Evolutionary conservation across 306 rosid species (phyloP), one percentile per base, ranked within the genome.

Genomic region (Vicia sativa): DNA sequence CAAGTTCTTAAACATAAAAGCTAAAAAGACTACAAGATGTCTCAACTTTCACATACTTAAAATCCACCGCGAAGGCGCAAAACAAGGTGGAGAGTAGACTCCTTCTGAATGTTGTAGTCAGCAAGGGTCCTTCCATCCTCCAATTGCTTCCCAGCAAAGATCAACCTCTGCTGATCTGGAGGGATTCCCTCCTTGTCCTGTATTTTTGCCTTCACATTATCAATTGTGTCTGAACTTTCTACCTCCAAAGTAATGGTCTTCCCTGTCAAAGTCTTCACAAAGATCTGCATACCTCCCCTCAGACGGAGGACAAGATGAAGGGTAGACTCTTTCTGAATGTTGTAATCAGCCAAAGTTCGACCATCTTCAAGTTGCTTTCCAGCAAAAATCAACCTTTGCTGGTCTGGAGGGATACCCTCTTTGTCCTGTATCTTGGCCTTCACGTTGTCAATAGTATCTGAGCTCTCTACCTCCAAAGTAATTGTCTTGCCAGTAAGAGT

Each of bases 351-450:
- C 6, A 72, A 0, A 3, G 76, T 72, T 2, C 76, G n/a, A 0
- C 76, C 76, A 50, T 72, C 76, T 18, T 72, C 76, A 3, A 72
- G 70, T 13, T 72, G 76, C 12, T 72, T 72, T 11, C 76, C 76
- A 25, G 76, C 76, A 38, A 72, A 72, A 4, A 72, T 72, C 3
- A 72, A 7, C 53, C 76, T 62, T 34, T 72, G 76, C 21, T 72
- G 76, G 15, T 72, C 76, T 7, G 76, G 76, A 1, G 76, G 70
- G 0, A 71, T 71, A 0, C 76, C 76, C 52, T 71, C 76, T 1
- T 71, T 71, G 41, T 71, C 76, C 8, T 71, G 76, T 5, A 71
- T 60, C 41, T 71, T 71, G 0, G 68, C 52, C 52, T 71, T 71
- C 0, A 71, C 76, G 23, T 71, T 71, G 19, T 71, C 76, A 1